phyloP scores from a whole-genome alignment of 345 rosid species.

The Camelina neglecta region DNA sequence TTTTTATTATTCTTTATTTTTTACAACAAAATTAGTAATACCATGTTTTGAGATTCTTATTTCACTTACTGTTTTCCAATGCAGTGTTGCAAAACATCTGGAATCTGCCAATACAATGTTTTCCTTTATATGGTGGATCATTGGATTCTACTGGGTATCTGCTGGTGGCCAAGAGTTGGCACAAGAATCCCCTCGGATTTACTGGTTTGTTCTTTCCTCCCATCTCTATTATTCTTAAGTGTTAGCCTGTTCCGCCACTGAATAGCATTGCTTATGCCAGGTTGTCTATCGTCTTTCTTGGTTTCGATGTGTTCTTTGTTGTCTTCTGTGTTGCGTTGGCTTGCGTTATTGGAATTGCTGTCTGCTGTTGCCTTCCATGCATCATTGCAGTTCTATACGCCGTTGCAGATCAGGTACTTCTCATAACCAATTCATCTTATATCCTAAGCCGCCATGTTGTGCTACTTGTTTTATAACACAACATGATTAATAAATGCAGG shows the following conservation, averaged over 20 bases:
- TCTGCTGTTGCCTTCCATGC: constrained; percentile 98
- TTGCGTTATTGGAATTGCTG: constrained; percentile 94
- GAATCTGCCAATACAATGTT: constrained; percentile 99
- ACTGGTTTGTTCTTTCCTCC: constrained; percentile 59
- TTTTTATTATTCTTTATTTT: too few relatives aligned
- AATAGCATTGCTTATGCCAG: constrained; percentile 52
- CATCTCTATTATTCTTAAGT: neutral
- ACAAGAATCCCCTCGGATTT: constrained; percentile 73
- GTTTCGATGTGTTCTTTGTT: constrained; percentile 97
- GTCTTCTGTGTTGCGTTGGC: constrained; percentile 96
- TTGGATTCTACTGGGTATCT: constrained; percentile 99
- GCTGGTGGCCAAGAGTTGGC: constrained; percentile 85
- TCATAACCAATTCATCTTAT: constrained; percentile 21
- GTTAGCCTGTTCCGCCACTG: neutral
- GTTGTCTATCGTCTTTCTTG: constrained; percentile 92
- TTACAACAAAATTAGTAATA: too few relatives aligned
- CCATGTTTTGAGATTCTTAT: neutral
- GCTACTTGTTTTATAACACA: constrained; percentile 5
- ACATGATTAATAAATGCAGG: constrained; percentile 50
- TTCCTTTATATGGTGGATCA: constrained; percentile 98
- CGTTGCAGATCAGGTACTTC: constrained; percentile 90
- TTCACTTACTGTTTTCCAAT: constrained; percentile 25
- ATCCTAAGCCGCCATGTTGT: neutral
- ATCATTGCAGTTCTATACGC: constrained; percentile 95
- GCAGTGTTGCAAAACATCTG: constrained; percentile 83